These are phyloP conservation scores for Leccinum arenicola DNA, from an alignment of 768 basidiomycete genomes.

Conservation along the genomic window DNA sequence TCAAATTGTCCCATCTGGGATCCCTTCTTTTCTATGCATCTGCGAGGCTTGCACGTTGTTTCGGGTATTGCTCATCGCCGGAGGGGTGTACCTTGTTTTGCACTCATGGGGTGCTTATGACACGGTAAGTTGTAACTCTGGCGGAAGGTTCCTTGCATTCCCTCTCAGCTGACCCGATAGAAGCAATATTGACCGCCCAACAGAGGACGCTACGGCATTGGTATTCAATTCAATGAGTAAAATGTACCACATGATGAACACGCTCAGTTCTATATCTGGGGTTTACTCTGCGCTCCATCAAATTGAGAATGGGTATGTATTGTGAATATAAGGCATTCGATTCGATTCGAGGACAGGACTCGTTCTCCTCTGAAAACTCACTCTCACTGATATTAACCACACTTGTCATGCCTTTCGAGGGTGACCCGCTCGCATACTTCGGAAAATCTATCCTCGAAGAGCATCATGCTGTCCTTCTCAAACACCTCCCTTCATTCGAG, in stretches of 20 bases:
- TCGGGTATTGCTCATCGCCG: neutral
- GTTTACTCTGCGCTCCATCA: neutral
- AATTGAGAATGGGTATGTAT: neutral
- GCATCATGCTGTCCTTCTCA: slow-evolving; percentile 4
- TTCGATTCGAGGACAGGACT: neutral
- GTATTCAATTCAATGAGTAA: neutral
- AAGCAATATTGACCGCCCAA: neutral
- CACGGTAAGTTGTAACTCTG: neutral
- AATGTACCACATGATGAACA: neutral
- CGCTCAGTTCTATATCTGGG: neutral
- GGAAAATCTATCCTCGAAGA: slow-evolving; percentile 18
- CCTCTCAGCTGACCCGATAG: neutral
- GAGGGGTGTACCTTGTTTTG: neutral
- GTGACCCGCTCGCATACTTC: slow-evolving; percentile 16
- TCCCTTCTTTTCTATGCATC: no score
- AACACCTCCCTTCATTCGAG: neutral
- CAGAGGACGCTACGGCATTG: neutral
- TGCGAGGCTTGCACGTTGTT: neutral
- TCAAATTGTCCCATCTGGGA: no score
- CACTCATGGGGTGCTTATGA: neutral
- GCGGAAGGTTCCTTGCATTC: neutral
- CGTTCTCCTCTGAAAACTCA: neutral
- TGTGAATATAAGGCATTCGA: neutral
- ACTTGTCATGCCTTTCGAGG: slow-evolving; percentile 9
- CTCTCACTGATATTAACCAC: neutral